phyloP scores from a whole-genome alignment of 768 basidiomycete species.

The Phylloporus sp. region DNA sequence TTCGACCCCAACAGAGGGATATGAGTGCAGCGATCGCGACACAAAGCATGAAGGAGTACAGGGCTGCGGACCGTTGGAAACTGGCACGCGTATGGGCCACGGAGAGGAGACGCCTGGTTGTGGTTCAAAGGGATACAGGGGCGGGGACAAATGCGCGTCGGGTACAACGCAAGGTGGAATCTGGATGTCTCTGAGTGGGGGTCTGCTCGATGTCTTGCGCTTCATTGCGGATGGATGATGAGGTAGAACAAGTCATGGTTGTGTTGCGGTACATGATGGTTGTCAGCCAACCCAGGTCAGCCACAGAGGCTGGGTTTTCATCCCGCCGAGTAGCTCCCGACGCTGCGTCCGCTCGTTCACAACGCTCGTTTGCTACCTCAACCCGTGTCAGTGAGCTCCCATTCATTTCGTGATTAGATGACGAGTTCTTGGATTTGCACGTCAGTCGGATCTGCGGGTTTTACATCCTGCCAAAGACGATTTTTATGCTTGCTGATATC shows the following conservation, averaged over 20 bases:
- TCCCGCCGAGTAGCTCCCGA: neutral
- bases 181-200: constrained; percentile 17
- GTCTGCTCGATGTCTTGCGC: neutral
- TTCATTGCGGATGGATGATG: constrained; percentile 1
- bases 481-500: constrained; percentile 42
- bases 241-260: neutral
- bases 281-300: neutral
- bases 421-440: constrained; percentile 57
- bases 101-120: neutral
- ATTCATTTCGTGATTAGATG: constrained; percentile 20
- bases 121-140: constrained; percentile 5
- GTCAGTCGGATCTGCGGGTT: constrained; percentile 50
- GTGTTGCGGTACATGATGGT: neutral
- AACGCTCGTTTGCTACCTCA: constrained; percentile 1
- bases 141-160: neutral
- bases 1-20: neutral
- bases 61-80: neutral
- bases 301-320: constrained; percentile 13
- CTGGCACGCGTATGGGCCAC: neutral
- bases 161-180: constrained; percentile 13
- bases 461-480: constrained; percentile 35
- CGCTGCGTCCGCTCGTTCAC: constrained; percentile 1
- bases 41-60: neutral
- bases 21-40: constrained; percentile 5
- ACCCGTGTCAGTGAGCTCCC: constrained; percentile 16